Percentiles rank a stretch among this genome's conserved stretches.
Conservation (phyloP, 2,329 filamentous ascomycete genomes). For the Fusarium haematococcum region DNA sequence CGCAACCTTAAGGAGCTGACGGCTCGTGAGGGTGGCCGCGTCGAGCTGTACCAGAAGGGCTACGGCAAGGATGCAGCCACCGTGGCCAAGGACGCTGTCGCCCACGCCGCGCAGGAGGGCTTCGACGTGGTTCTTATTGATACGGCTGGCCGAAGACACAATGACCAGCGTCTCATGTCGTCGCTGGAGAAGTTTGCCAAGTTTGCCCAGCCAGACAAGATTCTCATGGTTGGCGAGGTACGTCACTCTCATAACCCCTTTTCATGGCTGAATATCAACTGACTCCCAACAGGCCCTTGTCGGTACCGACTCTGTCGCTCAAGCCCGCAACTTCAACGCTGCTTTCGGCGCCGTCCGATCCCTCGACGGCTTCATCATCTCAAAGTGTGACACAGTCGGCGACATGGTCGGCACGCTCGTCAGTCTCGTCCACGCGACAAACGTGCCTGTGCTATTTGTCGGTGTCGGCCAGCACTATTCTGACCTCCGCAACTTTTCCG, state of each 20-base stretch:
- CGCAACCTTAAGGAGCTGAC: conserved; percentile 92
- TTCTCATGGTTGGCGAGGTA: conserved; percentile 87
- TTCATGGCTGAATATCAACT: conserved; percentile 1
- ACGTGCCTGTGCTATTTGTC: conserved; percentile 94
- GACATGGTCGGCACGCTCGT: conserved; percentile 98
- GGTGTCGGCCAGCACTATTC: conserved; percentile 79
- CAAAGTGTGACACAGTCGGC: conserved; percentile 98
- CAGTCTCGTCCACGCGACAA: conserved; percentile 96
- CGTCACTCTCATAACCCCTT: conserved; percentile 12
- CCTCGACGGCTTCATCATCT: conserved; percentile 97
- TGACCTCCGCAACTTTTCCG: conserved; percentile 75
- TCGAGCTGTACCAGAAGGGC: conserved; percentile 95
- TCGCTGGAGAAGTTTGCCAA: conserved; percentile 97
- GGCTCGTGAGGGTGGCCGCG: conserved; percentile 82
- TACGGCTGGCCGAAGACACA: conserved; percentile 93
- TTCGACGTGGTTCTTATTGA: conserved; percentile 98
- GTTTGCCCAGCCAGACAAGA: conserved; percentile 96
- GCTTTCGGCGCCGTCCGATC: conserved; percentile 85
- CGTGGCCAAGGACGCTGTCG: conserved; percentile 94
- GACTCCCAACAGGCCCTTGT: conserved; percentile 75
- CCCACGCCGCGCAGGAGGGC: conserved; percentile 76
- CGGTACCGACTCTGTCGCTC: conserved; percentile 93
- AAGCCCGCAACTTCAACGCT: conserved; percentile 95
- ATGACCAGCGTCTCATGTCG: conserved; percentile 95
- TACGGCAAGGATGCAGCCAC: conserved; percentile 98